Evolutionary conservation across 345 rosid genomes (phyloP), one percentile per base, ranked within the genome.

Genomic region (Aquilaria malaccensis): DNA sequence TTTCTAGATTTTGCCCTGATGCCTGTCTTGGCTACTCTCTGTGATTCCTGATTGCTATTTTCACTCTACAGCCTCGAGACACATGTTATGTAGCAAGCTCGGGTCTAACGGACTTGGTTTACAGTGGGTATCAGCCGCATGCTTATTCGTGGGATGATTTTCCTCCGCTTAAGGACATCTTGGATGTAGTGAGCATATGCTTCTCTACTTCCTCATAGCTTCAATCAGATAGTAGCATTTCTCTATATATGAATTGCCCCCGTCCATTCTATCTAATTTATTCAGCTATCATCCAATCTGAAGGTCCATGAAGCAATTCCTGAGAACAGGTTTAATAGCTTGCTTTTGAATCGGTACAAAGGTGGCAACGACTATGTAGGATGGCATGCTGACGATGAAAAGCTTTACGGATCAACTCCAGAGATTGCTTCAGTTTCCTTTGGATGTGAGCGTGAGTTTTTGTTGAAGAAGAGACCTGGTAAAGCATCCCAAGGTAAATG

Each of bases 301-400:
- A 60, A 92, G 98, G 91, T 89, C 48, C 83, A 76, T 62, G 66
- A 71, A 71, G 85, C 70, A 15, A 80, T 89, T 58, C 98, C 96
- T 13, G 95, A 89, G 10, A 80, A 90, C 79, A 80, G 58, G 62
- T 89, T 89, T 74, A 92, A 92, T 73, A 89, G 98, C 80, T 80
- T 92, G 72, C 75, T 92, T 11, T 72, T 92, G 63, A 92, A 89
- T 50, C 82, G 91, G 48, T 89, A 92, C 56, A 81, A 82, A 61
- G 93, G 88, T 30, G 86, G 93, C 30, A 79, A 64, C 54, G 95
- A 93, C 66, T 79, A 84, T 57, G 91, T 89, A 50, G 81, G 82
- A 64, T 93, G 97, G 98, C 98, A 93, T 69, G 82, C 96, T 1
- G 97, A 93, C 71, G 98, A 85, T 41, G 98, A 89, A 74, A 70